Conservation (phyloP, 306 rosid genomes). For the Begonia fuchsioides region DNA sequence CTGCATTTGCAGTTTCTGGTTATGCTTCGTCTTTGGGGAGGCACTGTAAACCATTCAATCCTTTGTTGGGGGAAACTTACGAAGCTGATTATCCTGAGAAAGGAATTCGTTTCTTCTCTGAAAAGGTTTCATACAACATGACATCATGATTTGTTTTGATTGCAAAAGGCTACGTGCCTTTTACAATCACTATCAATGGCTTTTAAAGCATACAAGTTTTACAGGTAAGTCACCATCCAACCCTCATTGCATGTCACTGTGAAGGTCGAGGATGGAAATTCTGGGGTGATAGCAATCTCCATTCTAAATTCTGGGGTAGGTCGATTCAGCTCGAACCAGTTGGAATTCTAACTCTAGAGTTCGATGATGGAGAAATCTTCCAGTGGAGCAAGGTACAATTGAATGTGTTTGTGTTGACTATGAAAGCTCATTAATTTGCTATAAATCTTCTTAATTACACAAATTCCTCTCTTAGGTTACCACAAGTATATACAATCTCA, state of each 20-base stretch:
- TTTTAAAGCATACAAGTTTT: no score
- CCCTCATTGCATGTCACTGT: constrained; percentile 94
- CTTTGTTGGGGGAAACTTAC: constrained; percentile 94
- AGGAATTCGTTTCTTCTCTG: constrained; percentile 94
- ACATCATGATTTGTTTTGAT: no score
- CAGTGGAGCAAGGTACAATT: constrained; percentile 89
- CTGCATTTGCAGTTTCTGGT: constrained; percentile 95
- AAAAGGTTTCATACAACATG: constrained; percentile 40
- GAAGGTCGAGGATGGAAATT: constrained; percentile 98
- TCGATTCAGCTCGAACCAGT: constrained; percentile 96
- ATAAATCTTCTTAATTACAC: neutral
- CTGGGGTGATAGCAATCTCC: constrained; percentile 95
- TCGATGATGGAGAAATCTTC: constrained; percentile 92
- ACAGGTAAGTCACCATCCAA: constrained; percentile 98
- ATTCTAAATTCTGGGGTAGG: constrained; percentile 89
- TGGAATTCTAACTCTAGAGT: constrained; percentile 70
- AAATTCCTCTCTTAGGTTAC: constrained; percentile 47
- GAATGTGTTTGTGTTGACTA: constrained; percentile 1
- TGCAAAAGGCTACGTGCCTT: no score
- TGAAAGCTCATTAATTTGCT: no score
- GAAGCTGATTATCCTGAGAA: constrained; percentile 90
- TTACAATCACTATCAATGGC: no score
- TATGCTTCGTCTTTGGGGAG: constrained; percentile 96
- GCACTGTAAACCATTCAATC: constrained; percentile 95
- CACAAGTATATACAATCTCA: constrained; percentile 81